Conservation (phyloP, 495 filamentous ascomycete species). For the Lophiotrema nucula region DNA sequence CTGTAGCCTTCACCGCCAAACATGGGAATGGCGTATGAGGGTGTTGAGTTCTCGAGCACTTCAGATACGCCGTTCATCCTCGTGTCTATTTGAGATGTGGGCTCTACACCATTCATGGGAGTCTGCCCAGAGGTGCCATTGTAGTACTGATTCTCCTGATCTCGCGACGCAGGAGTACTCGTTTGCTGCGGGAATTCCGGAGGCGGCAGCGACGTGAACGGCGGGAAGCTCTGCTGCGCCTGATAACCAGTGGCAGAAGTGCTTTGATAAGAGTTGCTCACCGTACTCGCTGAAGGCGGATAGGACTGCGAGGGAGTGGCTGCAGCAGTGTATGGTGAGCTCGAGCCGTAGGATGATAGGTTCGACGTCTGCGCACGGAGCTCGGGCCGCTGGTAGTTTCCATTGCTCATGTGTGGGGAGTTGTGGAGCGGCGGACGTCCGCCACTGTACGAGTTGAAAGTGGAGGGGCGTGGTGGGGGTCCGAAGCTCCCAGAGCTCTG, state of each 20-base stretch:
- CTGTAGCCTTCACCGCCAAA: slow-evolving; percentile 79
- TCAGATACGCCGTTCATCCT: slow-evolving; percentile 45
- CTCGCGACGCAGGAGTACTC: slow-evolving; percentile 6
- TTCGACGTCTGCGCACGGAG: slow-evolving; percentile 29
- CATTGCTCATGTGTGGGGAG: slow-evolving; percentile 30
- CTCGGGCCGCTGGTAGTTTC: slow-evolving; percentile 26
- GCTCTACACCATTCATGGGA: slow-evolving; percentile 27
- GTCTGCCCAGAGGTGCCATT: slow-evolving; percentile 28
- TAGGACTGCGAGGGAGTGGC: slow-evolving; percentile 29
- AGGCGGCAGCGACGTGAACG: slow-evolving; percentile 31
- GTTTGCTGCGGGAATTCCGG: slow-evolving; percentile 19
- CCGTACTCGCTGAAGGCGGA: slow-evolving; percentile 9
- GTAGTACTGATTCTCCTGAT: slow-evolving; percentile 30
- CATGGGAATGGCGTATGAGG: slow-evolving; percentile 71
- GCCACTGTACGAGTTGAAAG: slow-evolving; percentile 11
- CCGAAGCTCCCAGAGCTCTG: slow-evolving; percentile 23
- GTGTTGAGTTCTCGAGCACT: slow-evolving; percentile 62
- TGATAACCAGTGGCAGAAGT: slow-evolving; percentile 22
- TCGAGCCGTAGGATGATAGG: slow-evolving; percentile 28
- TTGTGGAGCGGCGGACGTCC: slow-evolving; percentile 19
- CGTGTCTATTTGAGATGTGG: slow-evolving; percentile 18
- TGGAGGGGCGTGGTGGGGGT: slow-evolving; percentile 29
- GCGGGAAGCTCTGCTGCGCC: slow-evolving; percentile 31
- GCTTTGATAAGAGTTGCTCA: slow-evolving; percentile 18
- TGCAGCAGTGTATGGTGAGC: slow-evolving; percentile 31